Conservation (phyloP, 805 yeast genomes). For the Tetrapisispora fleetii region DNA sequence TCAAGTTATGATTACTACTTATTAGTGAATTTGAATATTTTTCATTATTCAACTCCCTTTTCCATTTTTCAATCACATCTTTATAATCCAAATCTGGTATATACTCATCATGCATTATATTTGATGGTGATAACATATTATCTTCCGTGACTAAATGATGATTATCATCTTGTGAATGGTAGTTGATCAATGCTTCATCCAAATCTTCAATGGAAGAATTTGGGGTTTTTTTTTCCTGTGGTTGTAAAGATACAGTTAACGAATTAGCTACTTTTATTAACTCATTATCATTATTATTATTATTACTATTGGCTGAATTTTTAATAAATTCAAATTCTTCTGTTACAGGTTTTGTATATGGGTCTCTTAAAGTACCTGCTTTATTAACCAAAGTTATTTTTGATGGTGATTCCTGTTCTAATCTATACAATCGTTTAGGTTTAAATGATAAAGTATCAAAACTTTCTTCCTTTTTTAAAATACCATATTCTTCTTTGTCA, state of each 20-base stretch:
- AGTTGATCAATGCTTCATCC: not conserved
- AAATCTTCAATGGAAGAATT: not conserved
- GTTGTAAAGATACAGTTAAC: not conserved
- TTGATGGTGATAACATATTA: slow-evolving; percentile 12
- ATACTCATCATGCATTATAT: slow-evolving; percentile 55
- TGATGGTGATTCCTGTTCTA: slow-evolving; percentile 16
- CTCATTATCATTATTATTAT: slow-evolving; percentile 45
- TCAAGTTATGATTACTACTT: not conserved
- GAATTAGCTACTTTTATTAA: slow-evolving; percentile 43
- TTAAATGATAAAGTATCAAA: slow-evolving; percentile 13
- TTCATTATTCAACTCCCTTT: slow-evolving; percentile 11
- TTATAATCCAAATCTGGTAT: slow-evolving; percentile 60
- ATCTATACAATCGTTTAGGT: slow-evolving; percentile 16
- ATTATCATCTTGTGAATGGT: not conserved
- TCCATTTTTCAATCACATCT: slow-evolving; percentile 42
- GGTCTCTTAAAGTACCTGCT: not conserved
- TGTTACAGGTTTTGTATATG: not conserved
- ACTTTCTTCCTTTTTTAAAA: slow-evolving; percentile 2
- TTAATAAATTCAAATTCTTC: not conserved
- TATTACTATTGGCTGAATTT: not conserved
- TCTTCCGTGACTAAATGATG: no score
- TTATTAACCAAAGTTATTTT: slow-evolving; percentile 29
- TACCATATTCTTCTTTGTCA: not conserved
- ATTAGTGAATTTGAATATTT: not conserved
- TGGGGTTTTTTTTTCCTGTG: not conserved